phyloP scores from a whole-genome alignment of 2,329 filamentous ascomycete species.

The Neodidymelliopsis sp. region DNA sequence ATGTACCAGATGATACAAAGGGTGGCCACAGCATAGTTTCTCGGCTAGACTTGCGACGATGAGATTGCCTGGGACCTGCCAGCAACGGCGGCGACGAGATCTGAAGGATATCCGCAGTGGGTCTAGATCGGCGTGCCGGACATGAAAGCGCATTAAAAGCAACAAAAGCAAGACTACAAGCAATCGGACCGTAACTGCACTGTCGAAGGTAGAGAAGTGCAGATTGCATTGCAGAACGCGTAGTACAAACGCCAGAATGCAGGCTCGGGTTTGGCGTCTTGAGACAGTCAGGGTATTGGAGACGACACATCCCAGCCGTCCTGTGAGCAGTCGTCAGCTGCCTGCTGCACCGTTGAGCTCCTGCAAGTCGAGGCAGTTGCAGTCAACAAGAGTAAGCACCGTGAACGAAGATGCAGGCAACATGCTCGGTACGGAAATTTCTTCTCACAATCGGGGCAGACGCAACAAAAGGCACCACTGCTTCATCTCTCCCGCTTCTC shows the following conservation, averaged over 20 bases:
- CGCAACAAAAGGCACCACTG: conserved; percentile 18
- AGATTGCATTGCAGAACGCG: conserved; percentile 17
- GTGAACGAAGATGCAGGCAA: background rate
- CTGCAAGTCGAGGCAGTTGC: background rate
- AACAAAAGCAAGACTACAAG: conserved; percentile 17
- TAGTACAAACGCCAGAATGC: conserved; percentile 17
- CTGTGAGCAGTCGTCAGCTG: conserved; percentile 9
- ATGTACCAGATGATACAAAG: background rate
- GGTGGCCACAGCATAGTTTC: background rate
- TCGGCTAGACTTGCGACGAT: conserved; percentile 8
- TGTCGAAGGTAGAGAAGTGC: conserved; percentile 11
- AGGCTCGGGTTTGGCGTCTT: conserved; percentile 15
- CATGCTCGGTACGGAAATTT: background rate
- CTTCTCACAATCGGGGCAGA: conserved; percentile 3
- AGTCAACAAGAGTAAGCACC: background rate
- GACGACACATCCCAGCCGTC: conserved; percentile 19
- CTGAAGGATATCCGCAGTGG: conserved; percentile 6
- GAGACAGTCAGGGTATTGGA: conserved; percentile 22
- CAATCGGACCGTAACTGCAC: conserved; percentile 13
- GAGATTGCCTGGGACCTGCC: conserved; percentile 1
- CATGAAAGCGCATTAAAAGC: conserved; percentile 14
- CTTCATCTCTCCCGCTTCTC: conserved; percentile 40
- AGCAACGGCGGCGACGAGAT: conserved; percentile 3
- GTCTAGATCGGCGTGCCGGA: conserved; percentile 14
- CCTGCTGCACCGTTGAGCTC: conserved; percentile 15